phyloP scores from a whole-genome alignment of 2,329 filamentous ascomycete genomes.

The Onygenales sp. region DNA sequence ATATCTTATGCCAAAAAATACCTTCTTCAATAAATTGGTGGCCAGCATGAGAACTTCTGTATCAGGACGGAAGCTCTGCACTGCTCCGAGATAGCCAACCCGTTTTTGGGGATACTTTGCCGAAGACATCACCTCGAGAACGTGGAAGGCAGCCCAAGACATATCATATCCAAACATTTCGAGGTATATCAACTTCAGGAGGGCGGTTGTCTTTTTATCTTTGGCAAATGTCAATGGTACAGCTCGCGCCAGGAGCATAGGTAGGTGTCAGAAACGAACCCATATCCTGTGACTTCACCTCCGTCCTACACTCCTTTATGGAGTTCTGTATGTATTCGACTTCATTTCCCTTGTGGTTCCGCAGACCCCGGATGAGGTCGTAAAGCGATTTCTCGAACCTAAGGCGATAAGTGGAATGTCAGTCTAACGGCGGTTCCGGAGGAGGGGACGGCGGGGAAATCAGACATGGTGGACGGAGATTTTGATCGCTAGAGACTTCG shows the following conservation, averaged over 20 bases:
- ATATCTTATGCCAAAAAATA: slow-evolving; percentile 18
- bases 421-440: neutral
- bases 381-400: slow-evolving; percentile 99
- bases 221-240: slow-evolving; percentile 1
- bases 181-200: slow-evolving; percentile 92
- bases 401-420: slow-evolving; percentile 2
- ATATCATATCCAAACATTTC: slow-evolving; percentile 99
- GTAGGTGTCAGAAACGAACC: slow-evolving; percentile 43
- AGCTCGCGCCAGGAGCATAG: slow-evolving; percentile 3
- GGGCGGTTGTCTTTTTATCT: slow-evolving; percentile 93
- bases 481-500: neutral
- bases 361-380: slow-evolving; percentile 92
- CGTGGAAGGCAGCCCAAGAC: slow-evolving; percentile 98
- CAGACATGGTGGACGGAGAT: neutral
- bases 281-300: slow-evolving; percentile 91
- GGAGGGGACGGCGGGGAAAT: neutral
- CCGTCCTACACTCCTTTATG: slow-evolving; percentile 87
- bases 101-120: slow-evolving; percentile 91
- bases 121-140: slow-evolving; percentile 97
- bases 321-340: slow-evolving; percentile 90
- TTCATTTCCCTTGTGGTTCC: slow-evolving; percentile 91
- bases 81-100: slow-evolving; percentile 87
- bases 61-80: slow-evolving; percentile 90
- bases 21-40: slow-evolving; percentile 94
- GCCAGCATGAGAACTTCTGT: slow-evolving; percentile 97